These are phyloP conservation scores for Pseudozyma sp. DNA, from an alignment of 1,284 basidiomycete genomes.

Conservation along the genomic window DNA sequence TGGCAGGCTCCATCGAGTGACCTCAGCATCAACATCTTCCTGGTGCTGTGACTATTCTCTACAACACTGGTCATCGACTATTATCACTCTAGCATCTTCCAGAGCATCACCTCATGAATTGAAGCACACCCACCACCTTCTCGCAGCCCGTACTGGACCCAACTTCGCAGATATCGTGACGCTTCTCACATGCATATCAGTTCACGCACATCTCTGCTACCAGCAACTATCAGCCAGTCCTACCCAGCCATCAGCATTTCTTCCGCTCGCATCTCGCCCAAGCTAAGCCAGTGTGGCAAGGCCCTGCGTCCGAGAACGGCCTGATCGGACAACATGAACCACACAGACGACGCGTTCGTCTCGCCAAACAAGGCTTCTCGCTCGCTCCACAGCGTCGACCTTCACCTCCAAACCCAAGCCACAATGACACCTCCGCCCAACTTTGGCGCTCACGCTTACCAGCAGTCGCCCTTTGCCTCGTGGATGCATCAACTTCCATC, in stretches of 20 bases:
- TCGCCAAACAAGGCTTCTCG: conserved; percentile 25
- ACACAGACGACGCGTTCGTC: conserved; percentile 32
- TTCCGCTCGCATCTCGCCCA: background rate
- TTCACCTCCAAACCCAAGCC: conserved; percentile 30
- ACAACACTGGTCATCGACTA: too few relatives aligned
- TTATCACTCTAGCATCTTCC: too few relatives aligned
- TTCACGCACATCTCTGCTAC: conserved; percentile 1
- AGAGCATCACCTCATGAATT: too few relatives aligned
- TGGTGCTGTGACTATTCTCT: too few relatives aligned
- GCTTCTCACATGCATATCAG: conserved; percentile 2
- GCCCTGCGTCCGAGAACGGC: conserved; percentile 18
- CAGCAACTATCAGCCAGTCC: background rate
- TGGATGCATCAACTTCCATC: conserved; percentile 29
- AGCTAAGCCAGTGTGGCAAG: background rate
- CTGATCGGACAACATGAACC: conserved; percentile 17
- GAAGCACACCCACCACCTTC: too few relatives aligned
- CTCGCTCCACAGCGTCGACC: conserved; percentile 16
- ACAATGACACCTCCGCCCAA: conserved; percentile 59
- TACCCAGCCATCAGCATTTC: background rate
- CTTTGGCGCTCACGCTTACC: conserved; percentile 40
- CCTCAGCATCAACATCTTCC: too few relatives aligned
- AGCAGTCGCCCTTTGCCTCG: conserved; percentile 48
- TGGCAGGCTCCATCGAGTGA: too few relatives aligned
- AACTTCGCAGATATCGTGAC: too few relatives aligned
- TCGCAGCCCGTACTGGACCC: too few relatives aligned